A percentile compares a stretch with the other conserved stretches of the same genome.
These are phyloP conservation scores for Fomitopsis palustris DNA, from an alignment of 1,284 basidiomycete genomes.

Conservation along the genomic window DNA sequence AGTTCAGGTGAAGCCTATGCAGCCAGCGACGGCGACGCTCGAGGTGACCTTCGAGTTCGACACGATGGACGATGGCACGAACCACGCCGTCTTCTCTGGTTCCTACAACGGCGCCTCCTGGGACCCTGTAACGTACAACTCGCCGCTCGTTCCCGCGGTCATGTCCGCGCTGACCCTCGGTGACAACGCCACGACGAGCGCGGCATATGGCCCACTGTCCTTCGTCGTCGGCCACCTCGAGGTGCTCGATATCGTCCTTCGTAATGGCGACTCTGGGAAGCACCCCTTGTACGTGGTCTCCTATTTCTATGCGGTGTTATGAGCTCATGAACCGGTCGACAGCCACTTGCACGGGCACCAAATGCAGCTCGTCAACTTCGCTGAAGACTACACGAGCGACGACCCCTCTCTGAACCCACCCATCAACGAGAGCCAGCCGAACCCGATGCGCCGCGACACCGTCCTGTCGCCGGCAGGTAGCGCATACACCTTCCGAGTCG, in stretches of 20 bases:
- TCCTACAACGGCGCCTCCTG: neutral
- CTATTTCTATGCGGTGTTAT: neutral
- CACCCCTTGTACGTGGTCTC: conserved; percentile 73
- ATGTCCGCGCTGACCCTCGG: conserved; percentile 79
- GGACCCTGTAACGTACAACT: conserved; percentile 56
- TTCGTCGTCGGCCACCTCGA: conserved; percentile 74
- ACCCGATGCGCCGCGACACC: conserved; percentile 86
- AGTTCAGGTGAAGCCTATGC: conserved; percentile 38
- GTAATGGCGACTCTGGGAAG: conserved; percentile 74
- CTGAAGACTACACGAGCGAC: conserved; percentile 70
- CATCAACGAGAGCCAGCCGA: conserved; percentile 67
- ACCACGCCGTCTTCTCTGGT: conserved; percentile 71
- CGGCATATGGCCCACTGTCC: conserved; percentile 80
- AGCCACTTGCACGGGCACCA: conserved; percentile 85
- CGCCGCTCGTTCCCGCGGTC: conserved; percentile 68
- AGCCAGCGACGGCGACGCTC: conserved; percentile 47
- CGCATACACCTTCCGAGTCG: conserved; percentile 63
- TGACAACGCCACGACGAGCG: conserved; percentile 57
- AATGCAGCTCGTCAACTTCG: conserved; percentile 74
- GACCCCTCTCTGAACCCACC: conserved; percentile 83
- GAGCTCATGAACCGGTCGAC: neutral
- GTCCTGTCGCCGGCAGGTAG: conserved; percentile 58
- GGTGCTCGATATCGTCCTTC: conserved; percentile 77
- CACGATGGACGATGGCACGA: conserved; percentile 77
- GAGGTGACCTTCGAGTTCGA: conserved; percentile 59